A percentile compares a stretch with the other conserved stretches of the same genome.
Conservation (phyloP, 1,139 yeast species). For the Sugiyamaella japonica region DNA sequence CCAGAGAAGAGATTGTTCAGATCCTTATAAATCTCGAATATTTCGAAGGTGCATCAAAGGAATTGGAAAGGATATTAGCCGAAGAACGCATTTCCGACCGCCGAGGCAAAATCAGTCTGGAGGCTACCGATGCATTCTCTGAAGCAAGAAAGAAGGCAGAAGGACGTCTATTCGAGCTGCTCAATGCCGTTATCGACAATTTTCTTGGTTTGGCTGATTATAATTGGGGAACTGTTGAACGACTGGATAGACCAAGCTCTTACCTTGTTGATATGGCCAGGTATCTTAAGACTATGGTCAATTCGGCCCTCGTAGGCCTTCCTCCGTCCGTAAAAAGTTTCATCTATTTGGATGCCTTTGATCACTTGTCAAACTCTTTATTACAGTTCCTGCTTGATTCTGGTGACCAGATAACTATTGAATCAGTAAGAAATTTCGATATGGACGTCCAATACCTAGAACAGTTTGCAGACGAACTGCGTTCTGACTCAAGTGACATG, state of each 20-base stretch:
- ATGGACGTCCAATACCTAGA: conserved; percentile 63
- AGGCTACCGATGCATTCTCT: conserved; percentile 57
- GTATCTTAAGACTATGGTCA: conserved; percentile 80
- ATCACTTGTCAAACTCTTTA: conserved; percentile 74
- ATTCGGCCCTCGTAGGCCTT: conserved; percentile 79
- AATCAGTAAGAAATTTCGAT: conserved; percentile 60
- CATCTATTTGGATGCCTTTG: conserved; percentile 82
- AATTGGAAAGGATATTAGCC: conserved; percentile 44
- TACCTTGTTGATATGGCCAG: conserved; percentile 85
- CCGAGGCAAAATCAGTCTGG: conserved; percentile 41
- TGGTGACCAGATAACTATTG: conserved; percentile 43
- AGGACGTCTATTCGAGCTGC: conserved; percentile 66
- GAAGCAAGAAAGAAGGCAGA: conserved; percentile 74
- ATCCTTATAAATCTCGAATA: conserved; percentile 85
- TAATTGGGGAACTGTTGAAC: conserved; percentile 62
- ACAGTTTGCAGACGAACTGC: conserved; percentile 47
- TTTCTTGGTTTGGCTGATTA: conserved; percentile 83
- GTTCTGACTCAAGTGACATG: conserved; percentile 38
- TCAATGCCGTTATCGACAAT: conserved; percentile 73
- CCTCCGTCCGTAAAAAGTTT: conserved; percentile 78
- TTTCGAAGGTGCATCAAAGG: conserved; percentile 58
- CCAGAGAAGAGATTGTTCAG: conserved; percentile 90
- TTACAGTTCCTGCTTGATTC: conserved; percentile 56
- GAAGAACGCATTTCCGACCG: conserved; percentile 42
- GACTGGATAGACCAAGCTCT: conserved; percentile 64